These are phyloP conservation scores for Penstemon eatonii DNA, from an alignment of 257 asterid genomes.

Conservation along the genomic window DNA sequence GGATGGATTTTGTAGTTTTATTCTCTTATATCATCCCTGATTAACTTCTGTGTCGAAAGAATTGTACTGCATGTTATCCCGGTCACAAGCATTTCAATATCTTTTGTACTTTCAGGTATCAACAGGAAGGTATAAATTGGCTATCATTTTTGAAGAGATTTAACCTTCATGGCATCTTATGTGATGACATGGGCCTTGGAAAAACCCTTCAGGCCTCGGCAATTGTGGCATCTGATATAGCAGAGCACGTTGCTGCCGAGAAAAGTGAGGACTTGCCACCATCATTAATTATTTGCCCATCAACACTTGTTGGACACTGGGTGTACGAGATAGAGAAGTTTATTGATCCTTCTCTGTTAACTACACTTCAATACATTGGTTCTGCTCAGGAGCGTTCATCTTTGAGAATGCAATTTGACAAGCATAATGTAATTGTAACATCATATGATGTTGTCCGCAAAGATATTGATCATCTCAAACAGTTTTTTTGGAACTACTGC, in stretches of 20 bases:
- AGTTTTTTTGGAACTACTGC: constrained; percentile 88
- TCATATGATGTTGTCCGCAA: constrained; percentile 96
- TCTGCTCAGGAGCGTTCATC: constrained; percentile 87
- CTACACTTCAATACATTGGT: constrained; percentile 92
- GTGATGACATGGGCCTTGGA: constrained; percentile 99
- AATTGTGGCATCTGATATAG: constrained; percentile 91
- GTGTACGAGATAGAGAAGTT: constrained; percentile 97
- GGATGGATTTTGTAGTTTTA: neutral
- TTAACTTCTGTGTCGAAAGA: neutral
- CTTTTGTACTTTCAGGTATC: constrained; percentile 66
- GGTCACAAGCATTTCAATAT: constrained; percentile 15
- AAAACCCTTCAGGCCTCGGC: constrained; percentile 98
- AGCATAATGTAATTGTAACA: constrained; percentile 79
- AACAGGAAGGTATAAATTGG: constrained; percentile 99
- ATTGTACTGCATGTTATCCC: constrained; percentile 7
- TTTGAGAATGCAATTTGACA: constrained; percentile 64
- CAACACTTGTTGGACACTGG: constrained; percentile 99
- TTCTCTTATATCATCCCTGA: constrained; percentile 15
- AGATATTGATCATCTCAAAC: constrained; percentile 76
- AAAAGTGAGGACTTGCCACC: constrained; percentile 64
- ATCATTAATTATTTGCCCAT: constrained; percentile 86
- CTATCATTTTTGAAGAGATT: constrained; percentile 89
- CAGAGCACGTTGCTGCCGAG: constrained; percentile 69
- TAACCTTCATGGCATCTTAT: constrained; percentile 93
- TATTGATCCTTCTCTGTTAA: constrained; percentile 81